phyloP scores from a whole-genome alignment of 345 rosid species.

The Syzygium jambos region DNA sequence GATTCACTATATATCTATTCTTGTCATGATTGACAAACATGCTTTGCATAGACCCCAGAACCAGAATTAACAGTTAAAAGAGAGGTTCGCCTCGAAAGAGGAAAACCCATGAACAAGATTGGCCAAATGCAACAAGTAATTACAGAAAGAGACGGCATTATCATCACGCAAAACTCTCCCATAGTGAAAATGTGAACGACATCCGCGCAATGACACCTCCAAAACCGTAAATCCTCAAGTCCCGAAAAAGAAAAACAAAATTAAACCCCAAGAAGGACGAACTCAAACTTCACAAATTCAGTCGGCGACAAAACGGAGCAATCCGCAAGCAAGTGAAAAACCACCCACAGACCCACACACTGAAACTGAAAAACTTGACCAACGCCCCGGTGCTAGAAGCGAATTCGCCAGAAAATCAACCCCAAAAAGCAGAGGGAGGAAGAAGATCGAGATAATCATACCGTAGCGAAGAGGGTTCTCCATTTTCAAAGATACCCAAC shows the following conservation, averaged over 20 bases:
- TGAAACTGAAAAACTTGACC: neutral
- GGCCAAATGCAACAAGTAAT: neutral
- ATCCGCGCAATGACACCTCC: neutral
- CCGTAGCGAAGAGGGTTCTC: neutral
- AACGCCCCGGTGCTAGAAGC: neutral
- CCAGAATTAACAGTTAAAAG: neutral
- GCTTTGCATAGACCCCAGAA: neutral
- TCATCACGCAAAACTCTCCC: neutral
- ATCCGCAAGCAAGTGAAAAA: neutral
- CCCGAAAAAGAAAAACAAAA: neutral
- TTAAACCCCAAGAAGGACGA: neutral
- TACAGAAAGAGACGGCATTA: neutral
- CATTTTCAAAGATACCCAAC: neutral
- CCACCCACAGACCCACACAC: neutral
- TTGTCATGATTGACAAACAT: neutral
- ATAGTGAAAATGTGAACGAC: neutral
- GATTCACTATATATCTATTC: neutral
- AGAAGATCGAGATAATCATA: neutral
- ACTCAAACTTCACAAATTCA: neutral
- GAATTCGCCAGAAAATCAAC: neutral
- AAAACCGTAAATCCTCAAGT: neutral
- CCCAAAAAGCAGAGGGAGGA: neutral
- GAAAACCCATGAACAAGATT: neutral
- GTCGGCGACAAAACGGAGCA: neutral
- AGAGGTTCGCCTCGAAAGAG: neutral